Percentiles rank a stretch among this genome's conserved stretches.
Evolutionary conservation across 164 flowering plant species (phyloP).

Genomic region (Tinospora cordifolia): DNA sequence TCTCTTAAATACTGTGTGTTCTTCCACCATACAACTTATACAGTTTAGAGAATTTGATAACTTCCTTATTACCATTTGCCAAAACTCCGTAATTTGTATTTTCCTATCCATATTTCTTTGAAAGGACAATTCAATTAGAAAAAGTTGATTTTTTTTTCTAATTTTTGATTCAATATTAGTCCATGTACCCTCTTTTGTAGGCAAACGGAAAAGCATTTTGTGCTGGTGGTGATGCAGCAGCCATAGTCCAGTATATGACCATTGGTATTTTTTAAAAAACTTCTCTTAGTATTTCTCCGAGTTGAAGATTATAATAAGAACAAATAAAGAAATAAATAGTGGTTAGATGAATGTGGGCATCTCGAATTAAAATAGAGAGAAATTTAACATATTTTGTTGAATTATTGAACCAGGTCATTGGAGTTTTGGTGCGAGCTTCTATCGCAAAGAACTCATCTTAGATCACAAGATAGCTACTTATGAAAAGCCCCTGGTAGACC

Average conservation of each 20-base stretch:
- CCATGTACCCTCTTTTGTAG: neutral
- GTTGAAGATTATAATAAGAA: neutral
- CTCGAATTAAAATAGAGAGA: neutral
- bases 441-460: constrained; percentile 6
- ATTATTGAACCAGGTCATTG: constrained; percentile 3
- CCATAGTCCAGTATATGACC: neutral
- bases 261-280: neutral
- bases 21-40: too few species aligned
- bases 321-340: neutral
- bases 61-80: too few species aligned
- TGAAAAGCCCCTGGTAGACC: constrained; percentile 1
- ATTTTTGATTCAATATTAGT: neutral
- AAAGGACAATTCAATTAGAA: too few species aligned
- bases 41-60: too few species aligned
- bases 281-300: neutral
- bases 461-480: constrained; percentile 2
- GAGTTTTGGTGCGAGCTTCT: neutral
- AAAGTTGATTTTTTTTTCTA: too few species aligned
- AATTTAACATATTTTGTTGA: neutral
- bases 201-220: constrained; percentile 9
- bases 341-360: neutral
- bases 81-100: too few species aligned
- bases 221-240: constrained; percentile 9
- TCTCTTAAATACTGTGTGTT: too few species aligned
- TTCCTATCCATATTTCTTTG: too few species aligned